Evolutionary conservation across 1,284 basidiomycete genomes (phyloP).

Genomic region (Bondarzewia mesenterica): DNA sequence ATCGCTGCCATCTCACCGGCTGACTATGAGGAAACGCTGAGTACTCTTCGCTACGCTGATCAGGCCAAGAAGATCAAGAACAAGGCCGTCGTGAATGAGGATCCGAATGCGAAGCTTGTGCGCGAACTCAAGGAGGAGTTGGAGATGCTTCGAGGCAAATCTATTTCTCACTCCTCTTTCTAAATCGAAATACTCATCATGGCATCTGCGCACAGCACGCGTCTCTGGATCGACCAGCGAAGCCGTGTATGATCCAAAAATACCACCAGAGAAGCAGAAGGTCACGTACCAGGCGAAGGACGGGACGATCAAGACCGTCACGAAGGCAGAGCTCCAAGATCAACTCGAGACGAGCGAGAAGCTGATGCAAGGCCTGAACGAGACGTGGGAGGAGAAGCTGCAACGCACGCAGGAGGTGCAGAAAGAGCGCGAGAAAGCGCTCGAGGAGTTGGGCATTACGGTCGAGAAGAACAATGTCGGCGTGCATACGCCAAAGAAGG

Average conservation of each 20-base stretch:
- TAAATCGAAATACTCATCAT: not conserved
- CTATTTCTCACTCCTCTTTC: not conserved
- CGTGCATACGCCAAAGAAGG: slow-evolving; percentile 98
- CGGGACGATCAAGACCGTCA: slow-evolving; percentile 91
- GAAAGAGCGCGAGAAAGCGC: slow-evolving; percentile 91
- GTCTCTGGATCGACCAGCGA: slow-evolving; percentile 62
- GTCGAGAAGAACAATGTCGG: slow-evolving; percentile 95
- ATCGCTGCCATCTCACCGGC: slow-evolving; percentile 97
- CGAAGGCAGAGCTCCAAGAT: slow-evolving; percentile 94
- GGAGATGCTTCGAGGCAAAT: slow-evolving; percentile 74
- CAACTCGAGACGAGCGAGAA: slow-evolving; percentile 96
- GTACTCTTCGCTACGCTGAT: slow-evolving; percentile 93
- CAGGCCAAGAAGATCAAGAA: slow-evolving; percentile 99
- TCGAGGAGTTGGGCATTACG: slow-evolving; percentile 95
- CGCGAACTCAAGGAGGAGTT: slow-evolving; percentile 98
- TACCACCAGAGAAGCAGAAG: slow-evolving; percentile 92
- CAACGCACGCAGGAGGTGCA: slow-evolving; percentile 89
- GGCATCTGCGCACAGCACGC: slow-evolving; percentile 39
- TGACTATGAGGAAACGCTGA: slow-evolving; percentile 96
- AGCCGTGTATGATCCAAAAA: slow-evolving; percentile 77
- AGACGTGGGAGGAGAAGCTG: slow-evolving; percentile 98
- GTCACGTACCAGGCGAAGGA: slow-evolving; percentile 93
- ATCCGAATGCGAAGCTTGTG: slow-evolving; percentile 97
- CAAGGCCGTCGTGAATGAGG: slow-evolving; percentile 97
- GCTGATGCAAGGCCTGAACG: slow-evolving; percentile 91